These are phyloP conservation scores for Penstemon newberryi DNA, from an alignment of 257 asterid species.

Conservation along the genomic window DNA sequence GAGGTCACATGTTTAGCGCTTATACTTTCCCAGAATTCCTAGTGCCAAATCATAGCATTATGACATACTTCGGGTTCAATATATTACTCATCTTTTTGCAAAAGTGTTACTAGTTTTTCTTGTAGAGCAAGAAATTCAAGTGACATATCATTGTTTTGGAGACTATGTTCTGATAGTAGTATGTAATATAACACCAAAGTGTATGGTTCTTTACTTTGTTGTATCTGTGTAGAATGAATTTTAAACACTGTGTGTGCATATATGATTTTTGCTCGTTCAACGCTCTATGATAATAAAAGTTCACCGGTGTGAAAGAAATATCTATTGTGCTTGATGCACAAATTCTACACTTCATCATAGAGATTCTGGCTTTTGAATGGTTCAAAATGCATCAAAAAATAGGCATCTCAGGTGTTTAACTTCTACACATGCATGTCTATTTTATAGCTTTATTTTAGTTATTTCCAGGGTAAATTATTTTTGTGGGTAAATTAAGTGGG, in stretches of 20 bases:
- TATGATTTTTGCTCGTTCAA: slow-evolving; percentile 8
- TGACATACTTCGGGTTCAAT: slow-evolving; percentile 28
- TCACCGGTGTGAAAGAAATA: not conserved
- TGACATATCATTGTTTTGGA: slow-evolving; percentile 9
- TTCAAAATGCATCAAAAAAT: no score
- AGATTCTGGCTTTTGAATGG: no score
- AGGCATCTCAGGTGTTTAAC: no score
- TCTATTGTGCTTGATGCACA: no score
- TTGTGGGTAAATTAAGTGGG: no score
- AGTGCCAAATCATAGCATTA: slow-evolving; percentile 15
- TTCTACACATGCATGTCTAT: no score
- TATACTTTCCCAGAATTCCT: slow-evolving; percentile 2
- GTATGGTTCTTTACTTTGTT: slow-evolving; percentile 14
- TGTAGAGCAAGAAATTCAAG: not conserved
- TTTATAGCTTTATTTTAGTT: no score
- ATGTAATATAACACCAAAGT: not conserved
- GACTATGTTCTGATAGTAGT: not conserved
- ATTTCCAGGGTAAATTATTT: no score
- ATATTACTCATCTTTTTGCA: slow-evolving; percentile 12
- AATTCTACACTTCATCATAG: no score
- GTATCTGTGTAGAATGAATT: not conserved
- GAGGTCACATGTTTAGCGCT: slow-evolving; percentile 1
- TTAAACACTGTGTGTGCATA: slow-evolving; percentile 1
- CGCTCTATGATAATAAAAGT: slow-evolving; percentile 2
- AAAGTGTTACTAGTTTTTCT: slow-evolving; percentile 13